These are phyloP conservation scores for Magnusiomyces paraingens DNA, from an alignment of 1,139 yeast genomes.

Conservation along the genomic window DNA sequence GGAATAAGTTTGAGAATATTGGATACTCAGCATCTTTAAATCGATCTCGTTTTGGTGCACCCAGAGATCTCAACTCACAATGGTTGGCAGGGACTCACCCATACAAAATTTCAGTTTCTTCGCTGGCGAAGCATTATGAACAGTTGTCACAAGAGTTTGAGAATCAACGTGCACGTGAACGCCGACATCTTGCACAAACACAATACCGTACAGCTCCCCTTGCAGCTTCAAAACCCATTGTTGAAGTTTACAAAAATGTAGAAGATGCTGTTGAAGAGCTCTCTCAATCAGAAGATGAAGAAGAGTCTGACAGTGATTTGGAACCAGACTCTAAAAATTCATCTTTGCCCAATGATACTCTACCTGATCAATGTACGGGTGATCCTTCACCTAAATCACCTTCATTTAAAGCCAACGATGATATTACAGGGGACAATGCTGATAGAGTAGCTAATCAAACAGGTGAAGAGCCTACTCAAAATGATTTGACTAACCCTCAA, in stretches of 20 bases:
- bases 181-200: constrained; percentile 52
- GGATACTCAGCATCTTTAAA: background rate
- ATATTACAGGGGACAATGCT: background rate
- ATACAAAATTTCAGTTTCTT: constrained; percentile 28
- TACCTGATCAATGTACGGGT: no score
- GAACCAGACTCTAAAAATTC: constrained; percentile 11
- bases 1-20: constrained; percentile 6
- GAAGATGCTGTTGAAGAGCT: constrained; percentile 72
- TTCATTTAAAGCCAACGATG: background rate
- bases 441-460: background rate
- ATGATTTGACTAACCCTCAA: background rate
- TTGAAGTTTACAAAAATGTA: constrained; percentile 83
- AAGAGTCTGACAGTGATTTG: constrained; percentile 19
- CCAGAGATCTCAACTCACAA: background rate
- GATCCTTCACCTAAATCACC: background rate
- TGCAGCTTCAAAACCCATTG: constrained; percentile 76
- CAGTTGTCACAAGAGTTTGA: constrained; percentile 81
- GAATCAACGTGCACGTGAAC: constrained; percentile 75
- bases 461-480: background rate
- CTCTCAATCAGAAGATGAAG: constrained; percentile 33
- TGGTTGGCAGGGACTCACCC: constrained; percentile 2
- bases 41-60: background rate
- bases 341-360: background rate
- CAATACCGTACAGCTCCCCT: constrained; percentile 72
- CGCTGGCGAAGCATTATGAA: constrained; percentile 55